A percentile compares a stretch with the other conserved stretches of the same genome.
Conservation (phyloP, 257 asterid genomes). For the Nyctanthes arbortristis region DNA sequence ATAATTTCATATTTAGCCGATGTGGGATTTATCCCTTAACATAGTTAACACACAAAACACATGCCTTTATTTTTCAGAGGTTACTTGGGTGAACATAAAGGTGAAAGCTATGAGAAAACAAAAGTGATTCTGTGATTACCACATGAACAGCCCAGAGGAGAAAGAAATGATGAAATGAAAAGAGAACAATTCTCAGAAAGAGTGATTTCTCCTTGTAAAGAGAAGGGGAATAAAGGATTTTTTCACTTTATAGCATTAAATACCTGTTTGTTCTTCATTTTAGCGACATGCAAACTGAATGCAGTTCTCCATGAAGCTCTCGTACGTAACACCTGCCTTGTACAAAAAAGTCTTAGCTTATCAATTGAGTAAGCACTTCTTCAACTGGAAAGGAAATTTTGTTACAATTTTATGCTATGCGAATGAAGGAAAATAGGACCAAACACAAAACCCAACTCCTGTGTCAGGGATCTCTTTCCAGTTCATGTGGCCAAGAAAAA, state of each 20-base stretch:
- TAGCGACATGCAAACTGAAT: constrained; percentile 38
- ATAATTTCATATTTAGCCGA: no score
- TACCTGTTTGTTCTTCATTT: constrained; percentile 57
- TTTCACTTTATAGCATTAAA: constrained; percentile 4
- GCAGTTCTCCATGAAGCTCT: constrained; percentile 41
- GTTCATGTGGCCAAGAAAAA: background rate
- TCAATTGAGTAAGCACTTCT: no score
- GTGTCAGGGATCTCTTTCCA: background rate
- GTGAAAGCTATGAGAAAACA: background rate
- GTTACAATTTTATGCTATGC: background rate
- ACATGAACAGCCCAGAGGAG: no score
- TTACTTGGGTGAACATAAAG: background rate
- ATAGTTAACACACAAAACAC: background rate
- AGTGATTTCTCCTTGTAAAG: background rate
- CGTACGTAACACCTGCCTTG: constrained; percentile 8
- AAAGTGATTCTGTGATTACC: background rate
- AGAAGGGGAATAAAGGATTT: background rate
- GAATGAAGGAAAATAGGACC: background rate
- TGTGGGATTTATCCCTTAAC: no score
- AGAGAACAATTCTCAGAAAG: background rate
- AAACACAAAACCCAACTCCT: no score
- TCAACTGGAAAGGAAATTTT: constrained; percentile 32
- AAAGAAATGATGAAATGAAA: background rate
- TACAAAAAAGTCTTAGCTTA: constrained; percentile 20
- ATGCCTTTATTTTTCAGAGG: background rate